Evolutionary conservation across 108 stramenopile genomes (phyloP), one percentile per base, ranked within the genome.

Genomic region (Schizochytrium sp.): DNA sequence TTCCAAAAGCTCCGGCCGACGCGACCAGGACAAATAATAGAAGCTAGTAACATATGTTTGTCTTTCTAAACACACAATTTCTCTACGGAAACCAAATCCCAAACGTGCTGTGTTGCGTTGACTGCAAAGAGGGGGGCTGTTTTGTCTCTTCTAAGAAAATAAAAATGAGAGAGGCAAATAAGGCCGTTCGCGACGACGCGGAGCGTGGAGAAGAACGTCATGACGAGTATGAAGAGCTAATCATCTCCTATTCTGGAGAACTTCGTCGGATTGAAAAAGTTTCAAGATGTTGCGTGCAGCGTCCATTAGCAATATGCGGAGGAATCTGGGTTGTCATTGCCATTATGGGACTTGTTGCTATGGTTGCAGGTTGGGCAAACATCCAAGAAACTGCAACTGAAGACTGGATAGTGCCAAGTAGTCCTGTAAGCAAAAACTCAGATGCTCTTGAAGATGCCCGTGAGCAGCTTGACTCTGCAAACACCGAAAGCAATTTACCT

Each of bases 341-440:
- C 53, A 28, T 83, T 53, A 55, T 83, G 76, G 49, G 50, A 17
- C 45, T 50, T 40, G 28, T 83, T 1, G 53, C 40, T 0, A 1
- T 47, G 12, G 45, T 55, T 0, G 76, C 76, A 83, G 76, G 76
- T n/a, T 83, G 76, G 76, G 8, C 28, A 10, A 53, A 83, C 50
- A 83, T 83, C 53, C 50, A 47, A 1, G 76, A 83, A 17, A 83
- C 76, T 40, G 55, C 76, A n/a, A 40, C 40, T 10, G 47, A 83
- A 47, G 76, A 83, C 53, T 83, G 76, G 76, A 83, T 53, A 53
- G 55, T 83, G 13, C 50, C 76, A 40, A 55, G 17, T 53, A 55
- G 50, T 7, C 50, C 49, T 5, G 76, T n/a, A n/a, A 83, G 76
- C 76, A 83, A 83, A 53, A 83, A 83, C 76, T 10, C 5, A 7